Evolutionary conservation across 164 flowering plant genomes (phyloP).

Genomic region (Amborella trichopoda): DNA sequence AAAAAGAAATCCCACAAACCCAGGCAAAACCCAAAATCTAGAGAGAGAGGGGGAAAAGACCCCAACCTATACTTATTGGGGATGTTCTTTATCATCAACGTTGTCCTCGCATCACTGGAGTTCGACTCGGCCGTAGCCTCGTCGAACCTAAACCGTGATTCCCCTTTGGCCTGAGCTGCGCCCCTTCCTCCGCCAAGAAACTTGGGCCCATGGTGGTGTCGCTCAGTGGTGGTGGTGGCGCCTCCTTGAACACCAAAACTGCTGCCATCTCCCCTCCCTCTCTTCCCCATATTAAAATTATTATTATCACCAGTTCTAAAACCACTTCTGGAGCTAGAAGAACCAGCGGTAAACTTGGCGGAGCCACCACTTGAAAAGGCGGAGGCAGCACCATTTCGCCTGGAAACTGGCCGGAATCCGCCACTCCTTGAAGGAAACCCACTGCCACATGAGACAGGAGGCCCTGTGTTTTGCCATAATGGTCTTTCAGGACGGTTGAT

Average conservation of each 20-base stretch:
- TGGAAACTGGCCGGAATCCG: background rate
- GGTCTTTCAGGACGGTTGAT: background rate
- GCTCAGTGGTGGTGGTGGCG: background rate
- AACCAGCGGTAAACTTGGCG: too few relatives aligned
- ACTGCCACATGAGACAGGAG: background rate
- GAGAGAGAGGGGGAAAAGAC: background rate
- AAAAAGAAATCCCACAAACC: background rate
- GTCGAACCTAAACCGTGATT: constrained; percentile 9
- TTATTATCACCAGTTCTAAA: too few relatives aligned
- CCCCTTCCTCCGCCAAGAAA: background rate
- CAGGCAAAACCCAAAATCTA: background rate
- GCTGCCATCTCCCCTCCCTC: background rate
- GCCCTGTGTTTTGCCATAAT: background rate
- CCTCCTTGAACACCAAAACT: too few relatives aligned
- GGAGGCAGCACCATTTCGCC: background rate
- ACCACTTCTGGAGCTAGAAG: too few relatives aligned
- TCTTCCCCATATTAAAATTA: background rate
- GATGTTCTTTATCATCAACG: constrained; percentile 97
- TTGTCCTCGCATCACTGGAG: constrained; percentile 57
- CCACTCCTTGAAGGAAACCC: background rate
- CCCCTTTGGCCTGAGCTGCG: background rate
- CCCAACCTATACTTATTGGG: constrained; percentile 91
- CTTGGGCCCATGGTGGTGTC: too few relatives aligned
- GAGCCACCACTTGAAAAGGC: background rate
- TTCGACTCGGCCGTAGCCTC: constrained; percentile 28